Evolutionary conservation across 2,329 filamentous ascomycete genomes (phyloP), one percentile per base, ranked within the genome.

Genomic region (Didymella keratinophila): DNA sequence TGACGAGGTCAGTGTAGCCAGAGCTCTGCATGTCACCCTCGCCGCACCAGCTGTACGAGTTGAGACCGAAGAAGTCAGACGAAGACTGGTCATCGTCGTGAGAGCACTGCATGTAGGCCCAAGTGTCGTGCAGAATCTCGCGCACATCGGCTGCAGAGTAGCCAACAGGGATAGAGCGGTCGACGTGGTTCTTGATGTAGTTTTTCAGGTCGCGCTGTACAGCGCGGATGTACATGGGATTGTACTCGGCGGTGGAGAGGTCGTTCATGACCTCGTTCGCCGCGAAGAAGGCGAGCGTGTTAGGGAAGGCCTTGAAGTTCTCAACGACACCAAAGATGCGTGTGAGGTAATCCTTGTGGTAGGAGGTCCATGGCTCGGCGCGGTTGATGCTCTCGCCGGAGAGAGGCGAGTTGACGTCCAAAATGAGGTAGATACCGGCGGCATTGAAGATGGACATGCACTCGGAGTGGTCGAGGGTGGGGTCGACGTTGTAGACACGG

Each of bases 131-230:
- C 23, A 93, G 84, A 42, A 91, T 86, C 1, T 84, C 79, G 60
- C 90, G 88, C 42, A 94, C 91, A 74, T 93, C 90, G 47, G 90
- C 90, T 55, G 87, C 87, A 18, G 86, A 88, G 79, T 90, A 90
- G 32, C 87, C 87, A 28, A 90, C 87, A 7, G 87, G 86, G 58
- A 90, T 89, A 23, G 77, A 66, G 51, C 88, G 84, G 37, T 79
- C 65, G 4, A 80, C 75, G 63, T 89, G 83, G 55, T 84, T 82
- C 50, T 81, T 78, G 70, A 89, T 89, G 76, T 89, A 90, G 60
- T 87, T 82, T 77, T 89, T 89, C 74, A 90, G 79, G 64, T 90
- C 88, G 66, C 87, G 84, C 68, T 87, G 83, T 56, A 89, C 83
- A 42, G 87, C 87, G 54, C 84, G 77, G 62, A 88, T 83, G 73